Evolutionary conservation across 2,329 filamentous ascomycete species (phyloP), one percentile per base, ranked within the genome.

Genomic region (Fusarium luffae): DNA sequence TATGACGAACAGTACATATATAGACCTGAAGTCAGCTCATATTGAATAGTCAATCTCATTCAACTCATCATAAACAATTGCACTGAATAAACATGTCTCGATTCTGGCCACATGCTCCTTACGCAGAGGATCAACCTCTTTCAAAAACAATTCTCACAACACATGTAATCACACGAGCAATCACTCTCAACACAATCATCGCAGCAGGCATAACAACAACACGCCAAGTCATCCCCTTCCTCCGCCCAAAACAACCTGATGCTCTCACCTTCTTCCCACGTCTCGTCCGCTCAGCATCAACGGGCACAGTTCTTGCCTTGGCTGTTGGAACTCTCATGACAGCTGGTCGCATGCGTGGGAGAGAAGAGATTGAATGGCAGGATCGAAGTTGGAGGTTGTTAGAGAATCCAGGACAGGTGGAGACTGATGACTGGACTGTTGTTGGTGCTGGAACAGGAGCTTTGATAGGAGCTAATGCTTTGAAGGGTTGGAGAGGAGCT

Each of bases 111-210:
- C 87, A 88, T 73, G 60, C 87, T 7, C 66, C 82, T 52, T 88
- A 88, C 76, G 88, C 88, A 30, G 89, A 92, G 79, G 89, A 91
- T 75, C 89, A 92, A 70, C 84, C 85, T 32, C 79, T 84, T 63
- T 74, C 84, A 10, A 80, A 79, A 64, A 81, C 84, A 6, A 87
- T 91, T 71, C 86, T 92, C 64, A 83, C 83, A 59, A 81, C 83
- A 1, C 89, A 92, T 78, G 85, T 89, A 68, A 80, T 89, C 48
- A 85, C 85, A 48, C 85, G 88, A 41, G 85, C 82, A 63, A 78
- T 89, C 63, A 85, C 86, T 59, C 76, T 82, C 14, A 88, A 87
- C 65, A 78, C 86, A 43, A 76, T 87, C 51, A 61, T 89, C 72
- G 83, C 83, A 47, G 75, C 81, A 10, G 73, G 82, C 46, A 71